These are phyloP conservation scores for Wickerhamiella vanderwaltii DNA, from an alignment of 805 yeast genomes.

Conservation along the genomic window DNA sequence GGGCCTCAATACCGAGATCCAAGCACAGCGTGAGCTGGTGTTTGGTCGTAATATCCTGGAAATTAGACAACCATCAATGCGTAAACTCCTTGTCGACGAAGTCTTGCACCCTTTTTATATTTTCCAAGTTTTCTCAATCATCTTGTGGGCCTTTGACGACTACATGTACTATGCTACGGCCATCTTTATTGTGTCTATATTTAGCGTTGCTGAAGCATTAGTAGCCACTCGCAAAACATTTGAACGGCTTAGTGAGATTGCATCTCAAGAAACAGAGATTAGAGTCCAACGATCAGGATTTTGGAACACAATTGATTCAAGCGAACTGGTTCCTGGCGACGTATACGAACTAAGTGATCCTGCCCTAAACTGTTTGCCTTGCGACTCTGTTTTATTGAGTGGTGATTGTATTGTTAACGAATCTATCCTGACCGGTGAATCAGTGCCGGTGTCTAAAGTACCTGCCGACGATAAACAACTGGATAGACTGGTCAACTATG, in stretches of 20 bases:
- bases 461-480: constrained; percentile 55
- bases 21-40: constrained; percentile 55
- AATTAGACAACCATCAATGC: constrained; percentile 57
- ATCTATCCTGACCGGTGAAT: constrained; percentile 96
- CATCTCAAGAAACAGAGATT: constrained; percentile 64
- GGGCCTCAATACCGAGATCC: constrained; percentile 61
- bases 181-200: constrained; percentile 71
- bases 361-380: constrained; percentile 58
- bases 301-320: constrained; percentile 71
- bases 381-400: constrained; percentile 73
- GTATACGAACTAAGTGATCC: constrained; percentile 88
- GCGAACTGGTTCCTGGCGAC: constrained; percentile 90
- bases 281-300: constrained; percentile 87
- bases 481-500: constrained; percentile 41
- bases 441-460: constrained; percentile 84
- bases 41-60: constrained; percentile 71
- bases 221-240: constrained; percentile 75
- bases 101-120: constrained; percentile 91
- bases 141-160: constrained; percentile 84
- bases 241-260: constrained; percentile 56
- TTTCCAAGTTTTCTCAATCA: constrained; percentile 84
- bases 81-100: constrained; percentile 65
- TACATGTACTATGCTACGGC: constrained; percentile 91
- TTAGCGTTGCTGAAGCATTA: constrained; percentile 68
- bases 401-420: constrained; percentile 98